Percentiles rank a stretch among this genome's conserved stretches.
These are phyloP conservation scores for Fusarium subglutinans DNA, from an alignment of 2,329 filamentous ascomycete species.

Conservation along the genomic window DNA sequence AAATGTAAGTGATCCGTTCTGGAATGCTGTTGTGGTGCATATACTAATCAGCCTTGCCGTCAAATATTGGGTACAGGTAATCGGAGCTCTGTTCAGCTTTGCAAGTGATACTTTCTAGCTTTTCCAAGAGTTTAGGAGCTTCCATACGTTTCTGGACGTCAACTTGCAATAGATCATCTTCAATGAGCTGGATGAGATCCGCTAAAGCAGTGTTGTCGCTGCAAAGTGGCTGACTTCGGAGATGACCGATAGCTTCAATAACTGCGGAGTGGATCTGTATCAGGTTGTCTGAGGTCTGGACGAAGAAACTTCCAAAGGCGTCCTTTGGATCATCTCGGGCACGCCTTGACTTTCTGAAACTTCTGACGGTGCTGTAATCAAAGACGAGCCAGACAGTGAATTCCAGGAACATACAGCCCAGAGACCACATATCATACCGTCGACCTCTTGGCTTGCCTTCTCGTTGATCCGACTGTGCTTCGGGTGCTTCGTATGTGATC, in stretches of 20 bases:
- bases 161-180: background rate
- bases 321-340: constrained; percentile 1
- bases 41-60: background rate
- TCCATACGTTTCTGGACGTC: background rate
- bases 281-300: background rate
- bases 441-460: constrained; percentile 1
- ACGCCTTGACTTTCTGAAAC: background rate
- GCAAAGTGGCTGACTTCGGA: background rate
- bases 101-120: background rate
- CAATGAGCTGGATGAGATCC: constrained; percentile 4
- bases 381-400: constrained; percentile 25
- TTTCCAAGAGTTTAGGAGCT: background rate
- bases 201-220: background rate
- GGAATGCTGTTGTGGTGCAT: background rate
- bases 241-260: background rate
- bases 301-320: constrained; percentile 9
- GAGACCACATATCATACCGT: constrained; percentile 28
- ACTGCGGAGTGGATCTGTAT: constrained; percentile 4
- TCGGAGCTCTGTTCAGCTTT: background rate
- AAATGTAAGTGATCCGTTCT: fast-evolving
- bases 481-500: constrained; percentile 24
- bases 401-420: constrained; percentile 31
- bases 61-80: background rate
- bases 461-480: background rate
- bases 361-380: background rate